phyloP scores from a whole-genome alignment of 2,329 filamentous ascomycete genomes.

The Westerdykella sp. region DNA sequence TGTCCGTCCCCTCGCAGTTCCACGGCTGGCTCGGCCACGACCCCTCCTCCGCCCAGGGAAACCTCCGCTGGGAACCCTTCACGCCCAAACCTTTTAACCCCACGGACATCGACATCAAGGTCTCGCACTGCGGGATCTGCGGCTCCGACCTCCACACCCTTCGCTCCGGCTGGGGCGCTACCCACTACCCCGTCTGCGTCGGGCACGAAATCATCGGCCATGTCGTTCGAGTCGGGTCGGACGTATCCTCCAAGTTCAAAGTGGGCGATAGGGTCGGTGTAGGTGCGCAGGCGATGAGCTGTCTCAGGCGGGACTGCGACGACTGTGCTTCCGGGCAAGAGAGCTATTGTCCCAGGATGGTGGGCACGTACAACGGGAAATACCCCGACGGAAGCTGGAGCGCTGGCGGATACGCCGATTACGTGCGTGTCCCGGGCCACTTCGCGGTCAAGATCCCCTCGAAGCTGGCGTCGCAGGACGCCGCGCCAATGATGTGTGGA shows the following conservation, averaged over 20 bases:
- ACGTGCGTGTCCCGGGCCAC: constrained; percentile 50
- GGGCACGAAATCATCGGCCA: constrained; percentile 41
- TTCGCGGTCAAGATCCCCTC: constrained; percentile 57
- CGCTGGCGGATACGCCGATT: constrained; percentile 58
- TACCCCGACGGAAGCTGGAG: constrained; percentile 54
- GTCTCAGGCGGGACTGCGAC: constrained; percentile 45
- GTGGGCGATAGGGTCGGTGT: constrained; percentile 56
- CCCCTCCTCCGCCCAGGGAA: constrained; percentile 45
- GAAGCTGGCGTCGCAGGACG: constrained; percentile 43
- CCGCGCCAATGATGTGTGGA: constrained; percentile 69
- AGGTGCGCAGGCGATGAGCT: constrained; percentile 46
- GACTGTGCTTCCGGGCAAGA: constrained; percentile 46
- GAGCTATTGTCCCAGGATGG: constrained; percentile 42
- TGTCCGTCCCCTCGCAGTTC: constrained; percentile 42
- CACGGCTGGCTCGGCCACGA: constrained; percentile 54
- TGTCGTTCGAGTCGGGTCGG: constrained; percentile 33
- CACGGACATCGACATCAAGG: constrained; percentile 33
- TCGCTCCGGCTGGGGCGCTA: constrained; percentile 41
- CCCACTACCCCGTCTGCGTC: constrained; percentile 39
- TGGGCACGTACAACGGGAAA: constrained; percentile 55
- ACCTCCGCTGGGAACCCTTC: constrained; percentile 50
- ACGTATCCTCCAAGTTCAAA: constrained; percentile 45
- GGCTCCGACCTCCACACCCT: constrained; percentile 36
- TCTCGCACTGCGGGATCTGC: constrained; percentile 32
- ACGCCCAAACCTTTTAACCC: constrained; percentile 37